Base-by-base conservation (phyloP, 768 basidiomycete species). In the Lactarius tabidus region DNA sequence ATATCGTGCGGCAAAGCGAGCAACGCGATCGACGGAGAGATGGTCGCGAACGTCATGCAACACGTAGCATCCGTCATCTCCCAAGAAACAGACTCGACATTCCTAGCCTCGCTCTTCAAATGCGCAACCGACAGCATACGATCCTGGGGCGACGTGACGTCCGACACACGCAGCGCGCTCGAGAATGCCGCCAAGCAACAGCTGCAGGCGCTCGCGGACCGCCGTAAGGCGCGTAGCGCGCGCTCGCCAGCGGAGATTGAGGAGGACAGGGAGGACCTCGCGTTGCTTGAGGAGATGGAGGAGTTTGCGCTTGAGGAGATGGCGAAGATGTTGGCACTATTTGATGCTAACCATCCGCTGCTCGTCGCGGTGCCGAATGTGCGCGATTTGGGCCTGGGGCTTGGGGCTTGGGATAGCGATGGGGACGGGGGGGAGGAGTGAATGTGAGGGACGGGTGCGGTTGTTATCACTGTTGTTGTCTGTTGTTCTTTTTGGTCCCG, bases 301-400 rank as follows among this genome's bases (percentile, higher is more conserved):
- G 90, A 90, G 62, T 91, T 88, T 71, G 88, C 85, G 69, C 72
- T 91, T 68, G 90, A 91, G 72, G 91, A 91, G 72, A 90, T 92
- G 85, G 81, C 76, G 53, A 87, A 84, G 79, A 79, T 88, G 75
- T 71, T 91, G 60, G 67, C 70, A 51, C 67, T 77, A 65, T 77
- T 92, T 62, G 87, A 90, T 68, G 67, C 74, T 29, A 80, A 80
- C 54, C 87, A 91, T 74, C 79, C 83, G n/a, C 70, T 92, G 64
- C 72, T 91, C 58, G 79, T 91, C 45, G 89, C 89, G 0, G 78
- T 92, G 1, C 80, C 84, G 61, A 86, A 89, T 72, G 88, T 93
- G 39, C 80, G 84, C 69, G 90, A 90, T 57, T 75, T 92, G 54
- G 89, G 87, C 2, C 74, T 86, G 23, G 66, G 75, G 52, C 70